Conservation (phyloP, 2,329 filamentous ascomycete genomes). For the Cytospora piceae region DNA sequence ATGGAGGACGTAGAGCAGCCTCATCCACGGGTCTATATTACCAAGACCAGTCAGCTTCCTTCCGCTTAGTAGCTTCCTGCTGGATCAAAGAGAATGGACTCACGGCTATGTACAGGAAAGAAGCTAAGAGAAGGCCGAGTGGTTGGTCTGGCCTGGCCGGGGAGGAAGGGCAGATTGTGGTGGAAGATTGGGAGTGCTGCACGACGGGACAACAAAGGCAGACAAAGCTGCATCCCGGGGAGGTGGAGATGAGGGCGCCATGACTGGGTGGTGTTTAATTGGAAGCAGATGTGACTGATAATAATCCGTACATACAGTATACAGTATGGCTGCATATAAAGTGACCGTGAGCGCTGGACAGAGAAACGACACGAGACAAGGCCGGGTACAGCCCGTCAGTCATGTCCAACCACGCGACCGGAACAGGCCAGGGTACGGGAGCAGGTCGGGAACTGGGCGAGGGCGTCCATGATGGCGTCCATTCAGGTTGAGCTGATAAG, state of each 20-base stretch:
- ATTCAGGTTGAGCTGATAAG: background rate
- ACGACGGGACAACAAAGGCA: background rate
- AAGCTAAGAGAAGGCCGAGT: background rate
- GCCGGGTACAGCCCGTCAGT: background rate
- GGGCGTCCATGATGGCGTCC: slow-evolving; percentile 2
- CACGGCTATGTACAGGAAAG: background rate
- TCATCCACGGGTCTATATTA: background rate
- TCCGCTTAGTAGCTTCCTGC: background rate
- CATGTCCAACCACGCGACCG: background rate
- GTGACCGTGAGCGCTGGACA: background rate
- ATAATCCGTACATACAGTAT: background rate
- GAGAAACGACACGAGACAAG: background rate
- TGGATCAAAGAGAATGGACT: background rate
- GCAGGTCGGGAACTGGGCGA: background rate
- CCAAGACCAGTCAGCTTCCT: background rate
- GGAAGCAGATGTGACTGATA: background rate
- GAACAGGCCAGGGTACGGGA: background rate
- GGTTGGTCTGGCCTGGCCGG: background rate
- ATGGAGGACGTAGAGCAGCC: background rate
- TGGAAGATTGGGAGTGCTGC: background rate
- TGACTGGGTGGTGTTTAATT: background rate
- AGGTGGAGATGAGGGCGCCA: background rate
- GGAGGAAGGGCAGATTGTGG: background rate
- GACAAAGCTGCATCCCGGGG: background rate
- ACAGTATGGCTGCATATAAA: background rate